Conservation (phyloP, 352 stramenopile genomes). For the Phytophthora pistaciae region DNA sequence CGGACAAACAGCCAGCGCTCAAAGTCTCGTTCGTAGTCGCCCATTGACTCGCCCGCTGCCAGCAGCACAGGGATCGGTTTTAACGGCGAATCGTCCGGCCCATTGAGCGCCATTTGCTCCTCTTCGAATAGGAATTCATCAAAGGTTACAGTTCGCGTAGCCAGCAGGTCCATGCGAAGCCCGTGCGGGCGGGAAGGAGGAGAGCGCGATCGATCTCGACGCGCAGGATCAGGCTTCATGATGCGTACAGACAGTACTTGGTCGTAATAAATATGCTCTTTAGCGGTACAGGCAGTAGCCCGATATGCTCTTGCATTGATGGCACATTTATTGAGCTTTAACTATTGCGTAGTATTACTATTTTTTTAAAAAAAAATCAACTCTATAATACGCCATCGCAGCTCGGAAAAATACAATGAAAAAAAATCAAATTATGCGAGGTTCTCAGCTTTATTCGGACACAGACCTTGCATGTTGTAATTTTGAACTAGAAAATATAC, state of each 20-base stretch:
- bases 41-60: not conserved
- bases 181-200: not conserved
- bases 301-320: not conserved
- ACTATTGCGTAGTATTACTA: too few relatives aligned
- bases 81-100: not conserved
- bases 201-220: not conserved
- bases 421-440: too few relatives aligned
- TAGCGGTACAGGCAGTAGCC: not conserved
- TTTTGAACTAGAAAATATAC: too few relatives aligned
- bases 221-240: not conserved
- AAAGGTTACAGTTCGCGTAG: not conserved
- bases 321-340: not conserved
- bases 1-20: not conserved
- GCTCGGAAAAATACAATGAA: too few relatives aligned
- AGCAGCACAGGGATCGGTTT: not conserved
- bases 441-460: too few relatives aligned
- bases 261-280: too few relatives aligned
- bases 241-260: too few relatives aligned
- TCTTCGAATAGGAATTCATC: not conserved
- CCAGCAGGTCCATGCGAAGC: conserved; percentile 2
- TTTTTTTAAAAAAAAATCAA: too few relatives aligned
- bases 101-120: not conserved
- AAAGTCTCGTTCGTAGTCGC: conserved; percentile 2
- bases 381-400: too few relatives aligned
- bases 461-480: too few relatives aligned